These are phyloP conservation scores for Porphyrellus sp. DNA, from an alignment of 1,284 basidiomycete genomes.

Conservation along the genomic window DNA sequence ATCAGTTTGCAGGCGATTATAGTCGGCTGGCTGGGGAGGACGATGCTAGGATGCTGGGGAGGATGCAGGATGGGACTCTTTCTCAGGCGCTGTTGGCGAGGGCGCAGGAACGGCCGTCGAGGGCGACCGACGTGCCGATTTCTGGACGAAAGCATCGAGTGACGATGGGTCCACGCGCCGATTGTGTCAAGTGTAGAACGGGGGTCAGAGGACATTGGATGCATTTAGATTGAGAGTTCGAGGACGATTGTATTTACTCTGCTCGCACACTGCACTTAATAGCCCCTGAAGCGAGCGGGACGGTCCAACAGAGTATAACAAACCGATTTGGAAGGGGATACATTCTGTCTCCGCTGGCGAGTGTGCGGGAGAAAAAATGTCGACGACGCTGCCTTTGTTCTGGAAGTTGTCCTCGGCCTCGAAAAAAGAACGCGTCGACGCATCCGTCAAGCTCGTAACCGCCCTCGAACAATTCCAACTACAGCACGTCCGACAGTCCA, in stretches of 20 bases:
- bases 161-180: slow-evolving; percentile 69
- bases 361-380: slow-evolving; percentile 43
- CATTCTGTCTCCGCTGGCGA: slow-evolving; percentile 9
- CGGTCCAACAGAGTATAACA: slow-evolving; percentile 29
- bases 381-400: slow-evolving; percentile 86
- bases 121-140: slow-evolving; percentile 20
- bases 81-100: not conserved
- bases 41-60: not conserved
- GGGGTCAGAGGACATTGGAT: slow-evolving; percentile 70
- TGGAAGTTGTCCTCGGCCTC: slow-evolving; percentile 89
- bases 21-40: slow-evolving; percentile 2
- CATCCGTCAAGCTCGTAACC: slow-evolving; percentile 81
- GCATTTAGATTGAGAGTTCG: slow-evolving; percentile 50
- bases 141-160: slow-evolving; percentile 46
- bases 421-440: slow-evolving; percentile 77
- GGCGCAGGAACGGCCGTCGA: slow-evolving; percentile 21
- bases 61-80: slow-evolving; percentile 5
- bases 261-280: not conserved
- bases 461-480: slow-evolving; percentile 82
- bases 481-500: slow-evolving; percentile 48
- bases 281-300: slow-evolving; percentile 21
- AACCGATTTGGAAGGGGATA: slow-evolving; percentile 6
- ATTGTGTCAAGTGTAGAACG: slow-evolving; percentile 66
- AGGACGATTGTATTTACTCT: not conserved
- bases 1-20: slow-evolving; percentile 6